Evolutionary conservation across 495 filamentous ascomycete genomes (phyloP).

Genomic region (Penicillium paradoxum): DNA sequence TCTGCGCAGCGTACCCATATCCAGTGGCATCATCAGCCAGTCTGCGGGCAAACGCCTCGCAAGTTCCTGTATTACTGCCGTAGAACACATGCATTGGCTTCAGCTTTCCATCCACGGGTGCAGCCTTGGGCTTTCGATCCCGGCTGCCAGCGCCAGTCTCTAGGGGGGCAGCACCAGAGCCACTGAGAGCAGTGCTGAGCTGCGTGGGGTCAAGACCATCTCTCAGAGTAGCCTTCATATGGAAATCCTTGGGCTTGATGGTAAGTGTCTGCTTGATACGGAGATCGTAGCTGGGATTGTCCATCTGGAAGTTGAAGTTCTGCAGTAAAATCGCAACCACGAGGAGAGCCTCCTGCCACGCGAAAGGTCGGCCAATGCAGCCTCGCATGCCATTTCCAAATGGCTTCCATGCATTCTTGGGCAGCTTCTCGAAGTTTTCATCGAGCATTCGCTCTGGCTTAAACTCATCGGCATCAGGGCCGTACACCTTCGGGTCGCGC

Average conservation of each 20-base stretch:
- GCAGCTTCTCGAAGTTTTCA: constrained; percentile 53
- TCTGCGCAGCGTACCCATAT: constrained; percentile 54
- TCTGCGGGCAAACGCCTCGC: constrained; percentile 61
- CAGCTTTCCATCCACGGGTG: constrained; percentile 15
- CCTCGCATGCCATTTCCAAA: constrained; percentile 60
- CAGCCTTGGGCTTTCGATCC: constrained; percentile 19
- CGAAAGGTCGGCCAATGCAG: constrained; percentile 66
- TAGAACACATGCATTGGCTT: constrained; percentile 62
- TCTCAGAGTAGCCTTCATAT: constrained; percentile 60
- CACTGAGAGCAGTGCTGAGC: constrained; percentile 48
- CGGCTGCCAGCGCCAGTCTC: constrained; percentile 15
- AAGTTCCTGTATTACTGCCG: constrained; percentile 73
- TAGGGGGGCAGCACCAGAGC: constrained; percentile 11
- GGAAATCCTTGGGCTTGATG: constrained; percentile 70
- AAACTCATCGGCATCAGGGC: constrained; percentile 59
- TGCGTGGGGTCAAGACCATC: constrained; percentile 53
- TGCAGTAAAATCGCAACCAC: constrained; percentile 53
- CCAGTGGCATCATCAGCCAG: constrained; percentile 53
- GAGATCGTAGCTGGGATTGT: constrained; percentile 51
- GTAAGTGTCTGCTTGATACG: constrained; percentile 67
- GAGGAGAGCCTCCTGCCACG: constrained; percentile 57
- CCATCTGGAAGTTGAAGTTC: constrained; percentile 57
- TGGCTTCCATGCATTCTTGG: constrained; percentile 56
- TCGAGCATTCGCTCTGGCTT: constrained; percentile 63
- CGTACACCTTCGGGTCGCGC: constrained; percentile 61